Percentiles rank a stretch among this genome's conserved stretches.
These are phyloP conservation scores for Mucor plumbeus DNA, from an alignment of 371 early-diverging fungal genomes.

Conservation along the genomic window DNA sequence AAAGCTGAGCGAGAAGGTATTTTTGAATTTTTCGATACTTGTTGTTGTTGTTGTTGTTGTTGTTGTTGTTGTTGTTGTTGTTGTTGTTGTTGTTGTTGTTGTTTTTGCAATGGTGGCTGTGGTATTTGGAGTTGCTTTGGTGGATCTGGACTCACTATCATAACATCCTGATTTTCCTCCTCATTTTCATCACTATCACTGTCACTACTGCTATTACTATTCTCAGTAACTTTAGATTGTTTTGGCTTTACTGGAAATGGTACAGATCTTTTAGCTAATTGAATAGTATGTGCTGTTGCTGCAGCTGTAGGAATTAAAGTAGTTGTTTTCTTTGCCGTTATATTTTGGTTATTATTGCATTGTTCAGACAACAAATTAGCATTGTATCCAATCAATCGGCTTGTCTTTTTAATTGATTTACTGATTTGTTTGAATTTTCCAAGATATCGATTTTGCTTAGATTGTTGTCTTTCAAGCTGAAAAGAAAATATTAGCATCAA, in stretches of 20 bases:
- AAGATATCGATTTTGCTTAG: constrained; percentile 19
- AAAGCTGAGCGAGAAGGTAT: background rate
- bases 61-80: background rate
- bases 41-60: background rate
- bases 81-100: background rate
- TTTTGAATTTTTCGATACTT: background rate
- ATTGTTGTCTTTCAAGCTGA: constrained; percentile 24
- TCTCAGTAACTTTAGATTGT: background rate
- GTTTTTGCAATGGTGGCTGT: background rate
- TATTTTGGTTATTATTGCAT: background rate
- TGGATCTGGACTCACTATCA: background rate
- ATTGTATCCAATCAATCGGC: constrained; percentile 16
- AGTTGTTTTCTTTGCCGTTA: background rate
- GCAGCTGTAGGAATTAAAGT: background rate
- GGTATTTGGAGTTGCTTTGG: background rate
- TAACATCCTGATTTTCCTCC: background rate
- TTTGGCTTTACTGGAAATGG: constrained; percentile 2
- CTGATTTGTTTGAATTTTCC: constrained; percentile 20
- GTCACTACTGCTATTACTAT: background rate
- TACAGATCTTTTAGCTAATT: constrained; percentile 12
- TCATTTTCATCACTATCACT: background rate
- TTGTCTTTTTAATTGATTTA: constrained; percentile 19
- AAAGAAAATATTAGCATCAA: too few relatives aligned
- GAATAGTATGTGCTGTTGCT: background rate
- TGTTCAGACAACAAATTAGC: constrained; percentile 15